A percentile compares a stretch with the other conserved stretches of the same genome.
These are phyloP conservation scores for Glomus cerebriforme DNA, from an alignment of 192 early-diverging fungal species.

Conservation along the genomic window DNA sequence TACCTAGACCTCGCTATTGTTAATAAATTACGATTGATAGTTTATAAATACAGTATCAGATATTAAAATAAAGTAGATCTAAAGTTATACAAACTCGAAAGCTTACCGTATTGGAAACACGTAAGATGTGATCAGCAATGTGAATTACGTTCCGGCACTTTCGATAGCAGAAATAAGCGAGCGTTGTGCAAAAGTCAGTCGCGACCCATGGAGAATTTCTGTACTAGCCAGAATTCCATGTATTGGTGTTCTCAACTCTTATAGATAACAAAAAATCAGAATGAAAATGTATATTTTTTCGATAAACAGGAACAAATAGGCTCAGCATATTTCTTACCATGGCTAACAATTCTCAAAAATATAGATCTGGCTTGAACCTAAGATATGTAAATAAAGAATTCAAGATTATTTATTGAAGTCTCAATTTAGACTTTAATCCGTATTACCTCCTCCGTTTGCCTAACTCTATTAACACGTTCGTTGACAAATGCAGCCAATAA, in stretches of 20 bases:
- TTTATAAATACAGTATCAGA: not conserved
- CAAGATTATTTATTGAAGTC: not conserved
- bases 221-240: conserved; percentile 15
- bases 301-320: too few relatives aligned
- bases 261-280: not conserved
- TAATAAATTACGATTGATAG: not conserved
- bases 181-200: not conserved
- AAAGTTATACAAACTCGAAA: not conserved
- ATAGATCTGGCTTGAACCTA: not conserved
- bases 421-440: too few relatives aligned
- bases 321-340: not conserved
- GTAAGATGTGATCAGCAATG: conserved; percentile 2
- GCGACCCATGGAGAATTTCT: not conserved
- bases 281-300: too few relatives aligned
- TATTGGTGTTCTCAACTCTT: conserved; percentile 6
- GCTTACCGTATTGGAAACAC: not conserved
- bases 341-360: not conserved
- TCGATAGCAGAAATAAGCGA: not conserved
- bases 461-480: not conserved
- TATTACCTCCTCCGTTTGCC: not conserved
- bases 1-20: not conserved
- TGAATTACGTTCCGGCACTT: conserved; percentile 7
- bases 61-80: too few relatives aligned
- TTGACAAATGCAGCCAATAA: not conserved
- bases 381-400: not conserved